These are phyloP conservation scores for Penicillium corylophilum DNA, from an alignment of 2,329 filamentous ascomycete genomes.

Conservation along the genomic window DNA sequence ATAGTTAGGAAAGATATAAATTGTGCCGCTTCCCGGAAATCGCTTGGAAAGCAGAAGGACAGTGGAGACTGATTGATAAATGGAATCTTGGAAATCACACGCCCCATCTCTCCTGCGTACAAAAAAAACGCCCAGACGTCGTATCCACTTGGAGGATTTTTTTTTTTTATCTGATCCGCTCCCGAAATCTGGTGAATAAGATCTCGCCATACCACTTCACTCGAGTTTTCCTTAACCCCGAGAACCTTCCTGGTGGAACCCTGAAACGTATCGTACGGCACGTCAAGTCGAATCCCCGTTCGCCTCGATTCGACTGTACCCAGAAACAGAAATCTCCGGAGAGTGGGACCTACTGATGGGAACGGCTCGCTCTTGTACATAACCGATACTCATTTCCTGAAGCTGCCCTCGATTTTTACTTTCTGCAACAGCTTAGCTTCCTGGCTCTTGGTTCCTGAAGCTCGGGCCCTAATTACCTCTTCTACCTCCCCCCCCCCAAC, in stretches of 20 bases:
- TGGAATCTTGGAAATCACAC: conserved; percentile 12
- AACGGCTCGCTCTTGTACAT: conserved; percentile 13
- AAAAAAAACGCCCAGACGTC: background rate
- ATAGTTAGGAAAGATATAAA: background rate
- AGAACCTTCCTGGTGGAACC: conserved; percentile 2
- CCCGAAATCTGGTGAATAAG: background rate
- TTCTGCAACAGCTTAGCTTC: conserved; percentile 12
- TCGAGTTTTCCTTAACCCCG: background rate
- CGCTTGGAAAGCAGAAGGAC: background rate
- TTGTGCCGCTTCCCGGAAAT: background rate
- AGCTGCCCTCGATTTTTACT: conserved; percentile 1
- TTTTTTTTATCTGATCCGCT: conserved; percentile 28
- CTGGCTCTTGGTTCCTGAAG: background rate
- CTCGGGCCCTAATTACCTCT: conserved; percentile 2
- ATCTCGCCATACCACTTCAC: background rate
- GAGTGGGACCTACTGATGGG: conserved; percentile 8
- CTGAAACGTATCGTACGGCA: conserved; percentile 14
- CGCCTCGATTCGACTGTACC: conserved; percentile 14
- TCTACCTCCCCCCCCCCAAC: background rate
- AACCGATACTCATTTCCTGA: conserved; percentile 5
- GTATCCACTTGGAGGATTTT: conserved; percentile 13
- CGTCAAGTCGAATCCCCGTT: conserved; percentile 8
- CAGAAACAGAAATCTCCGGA: conserved; percentile 11
- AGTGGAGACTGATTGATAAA: conserved; percentile 29
- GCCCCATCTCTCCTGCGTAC: conserved; percentile 3